A percentile compares a stretch with the other conserved stretches of the same genome.
These are phyloP conservation scores for Sphagnum contortum DNA, from an alignment of 225 moss, liverwort and hornwort genomes.

Conservation along the genomic window DNA sequence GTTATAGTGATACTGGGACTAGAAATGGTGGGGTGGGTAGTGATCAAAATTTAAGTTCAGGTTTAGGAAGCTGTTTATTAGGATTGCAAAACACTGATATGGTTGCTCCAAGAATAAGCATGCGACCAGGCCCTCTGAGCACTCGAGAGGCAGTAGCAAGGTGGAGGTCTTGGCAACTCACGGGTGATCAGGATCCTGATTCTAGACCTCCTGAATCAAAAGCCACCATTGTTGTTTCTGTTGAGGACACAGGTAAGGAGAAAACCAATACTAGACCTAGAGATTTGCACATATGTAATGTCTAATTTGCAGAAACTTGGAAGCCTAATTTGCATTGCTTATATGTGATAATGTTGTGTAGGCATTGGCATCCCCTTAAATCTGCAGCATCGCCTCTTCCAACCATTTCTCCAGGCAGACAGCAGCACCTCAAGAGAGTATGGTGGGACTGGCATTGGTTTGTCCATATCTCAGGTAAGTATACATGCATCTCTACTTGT, in stretches of 20 bases:
- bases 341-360: slow-evolving; percentile 8
- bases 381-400: slow-evolving; percentile 72
- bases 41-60: too few relatives aligned
- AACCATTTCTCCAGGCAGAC: slow-evolving; percentile 89
- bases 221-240: slow-evolving; percentile 63
- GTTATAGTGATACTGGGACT: too few relatives aligned
- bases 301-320: background rate
- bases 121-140: slow-evolving; percentile 59
- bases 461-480: slow-evolving; percentile 85
- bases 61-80: too few relatives aligned
- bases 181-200: slow-evolving; percentile 15
- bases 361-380: slow-evolving; percentile 74
- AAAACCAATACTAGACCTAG: background rate
- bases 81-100: background rate
- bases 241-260: slow-evolving; percentile 74
- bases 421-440: slow-evolving; percentile 87
- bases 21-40: too few relatives aligned
- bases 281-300: background rate
- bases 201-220: slow-evolving; percentile 18
- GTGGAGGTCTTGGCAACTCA: slow-evolving; percentile 63
- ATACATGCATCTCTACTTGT: background rate
- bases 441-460: slow-evolving; percentile 90
- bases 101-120: slow-evolving; percentile 69
- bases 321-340: too few relatives aligned
- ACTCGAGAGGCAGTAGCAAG: slow-evolving; percentile 37